A percentile compares a stretch with the other conserved stretches of the same genome.
These are phyloP conservation scores for Trichosporon coremiiforme DNA, from an alignment of 1,284 basidiomycete species.

Conservation along the genomic window DNA sequence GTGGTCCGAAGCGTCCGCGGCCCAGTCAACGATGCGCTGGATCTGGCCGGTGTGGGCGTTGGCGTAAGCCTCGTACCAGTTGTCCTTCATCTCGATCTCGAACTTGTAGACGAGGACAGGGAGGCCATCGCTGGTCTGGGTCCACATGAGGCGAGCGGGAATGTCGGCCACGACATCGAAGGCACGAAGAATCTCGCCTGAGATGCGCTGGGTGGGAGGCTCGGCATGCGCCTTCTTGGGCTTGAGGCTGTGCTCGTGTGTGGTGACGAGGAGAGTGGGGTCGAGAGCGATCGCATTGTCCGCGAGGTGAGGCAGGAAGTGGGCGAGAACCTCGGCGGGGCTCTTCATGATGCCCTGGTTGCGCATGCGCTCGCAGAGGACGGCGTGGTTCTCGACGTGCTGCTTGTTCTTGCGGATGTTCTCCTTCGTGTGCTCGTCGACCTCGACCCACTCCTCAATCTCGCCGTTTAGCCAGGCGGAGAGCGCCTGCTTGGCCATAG, in stretches of 20 bases:
- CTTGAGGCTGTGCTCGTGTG: slow-evolving; percentile 43
- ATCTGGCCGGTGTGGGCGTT: slow-evolving; percentile 64
- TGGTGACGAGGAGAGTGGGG: slow-evolving; percentile 38
- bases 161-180: slow-evolving; percentile 63
- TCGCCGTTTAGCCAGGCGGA: slow-evolving; percentile 1
- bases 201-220: slow-evolving; percentile 51
- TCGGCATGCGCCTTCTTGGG: slow-evolving; percentile 52
- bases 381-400: slow-evolving; percentile 41
- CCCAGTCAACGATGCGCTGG: slow-evolving; percentile 63
- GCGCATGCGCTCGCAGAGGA: slow-evolving; percentile 35
- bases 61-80: slow-evolving; percentile 68
- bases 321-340: slow-evolving; percentile 47
- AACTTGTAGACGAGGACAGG: slow-evolving; percentile 54
- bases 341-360: slow-evolving; percentile 28
- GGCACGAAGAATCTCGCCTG: slow-evolving; percentile 52
- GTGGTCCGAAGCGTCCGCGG: slow-evolving; percentile 38
- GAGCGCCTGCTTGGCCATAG: slow-evolving; percentile 40
- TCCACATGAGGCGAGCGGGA: slow-evolving; percentile 55
- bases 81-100: slow-evolving; percentile 58
- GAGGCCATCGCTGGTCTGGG: slow-evolving; percentile 60
- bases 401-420: slow-evolving; percentile 36
- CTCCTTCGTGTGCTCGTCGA: slow-evolving; percentile 22
- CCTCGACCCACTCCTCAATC: slow-evolving; percentile 25
- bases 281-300: slow-evolving; percentile 28
- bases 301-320: slow-evolving; percentile 49